Evolutionary conservation across 2,329 filamentous ascomycete species (phyloP), one percentile per base, ranked within the genome.

Genomic region (Drechslerella stenobrocha): DNA sequence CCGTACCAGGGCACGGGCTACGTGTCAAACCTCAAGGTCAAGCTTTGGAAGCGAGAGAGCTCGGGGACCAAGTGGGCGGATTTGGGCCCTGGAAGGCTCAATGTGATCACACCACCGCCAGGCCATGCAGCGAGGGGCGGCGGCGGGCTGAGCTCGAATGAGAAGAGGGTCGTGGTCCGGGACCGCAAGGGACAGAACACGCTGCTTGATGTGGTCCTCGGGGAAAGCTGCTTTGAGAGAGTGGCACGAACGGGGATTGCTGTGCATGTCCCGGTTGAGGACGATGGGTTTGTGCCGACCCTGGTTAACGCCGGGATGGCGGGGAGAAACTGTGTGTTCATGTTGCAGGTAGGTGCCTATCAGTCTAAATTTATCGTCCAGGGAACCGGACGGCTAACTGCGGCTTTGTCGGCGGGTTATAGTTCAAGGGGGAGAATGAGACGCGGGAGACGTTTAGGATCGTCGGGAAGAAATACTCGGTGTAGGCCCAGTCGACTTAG

Each of bases 221-320:
- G 87, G 8, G 90, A 90, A 74, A 88, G 84, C 59, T 91, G 88
- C 74, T 95, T 96, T 77, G 87, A 91, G 71, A 81, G 88, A 15
- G 84, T 96, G 66, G 91, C 89, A 3, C 84, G 87, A 71, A 87
- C 88, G 30, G 91, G 91, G 46, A 92, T 96, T 73, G 89, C 93
- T 1, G 85, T 95, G 58, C 91, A 88, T 71, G 87, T 96, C 32
- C 93, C 90, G 84, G 88, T 93, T 75, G 83, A 86, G 70, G 83
- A 83, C 70, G 80, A 83, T 22, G 83, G 83, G 22, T 76, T 80
- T 30, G 71, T 72, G 37, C 71, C 82, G 0, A 79, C 79, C 26
- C 78, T 81, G 52, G 81, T 80, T 2, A 60, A 46, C 35, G 63
- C 85, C 84, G 23, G 84, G 85, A 30, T 82, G 84, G 2, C 80